Evolutionary conservation across 2,329 filamentous ascomycete species (phyloP).

Genomic region (Tolypocladium endophyticum): DNA sequence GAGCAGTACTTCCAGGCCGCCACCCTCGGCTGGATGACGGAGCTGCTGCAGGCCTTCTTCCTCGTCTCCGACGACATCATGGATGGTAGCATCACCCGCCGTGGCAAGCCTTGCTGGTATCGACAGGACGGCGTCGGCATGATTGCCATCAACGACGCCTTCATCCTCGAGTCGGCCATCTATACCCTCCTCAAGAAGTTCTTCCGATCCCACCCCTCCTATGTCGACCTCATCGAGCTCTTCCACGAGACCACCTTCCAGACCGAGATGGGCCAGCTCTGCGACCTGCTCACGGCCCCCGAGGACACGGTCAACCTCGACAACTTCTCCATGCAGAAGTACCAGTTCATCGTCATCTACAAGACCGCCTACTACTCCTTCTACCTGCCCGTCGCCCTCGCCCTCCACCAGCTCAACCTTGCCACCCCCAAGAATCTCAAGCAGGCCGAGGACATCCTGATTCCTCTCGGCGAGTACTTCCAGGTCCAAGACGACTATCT

Average conservation of each 20-base stretch:
- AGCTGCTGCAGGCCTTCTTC: slow-evolving; percentile 98
- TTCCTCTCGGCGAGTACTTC: slow-evolving; percentile 98
- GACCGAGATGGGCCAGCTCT: slow-evolving; percentile 90
- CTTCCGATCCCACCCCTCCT: slow-evolving; percentile 78
- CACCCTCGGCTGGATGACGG: slow-evolving; percentile 91
- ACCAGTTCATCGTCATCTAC: slow-evolving; percentile 97
- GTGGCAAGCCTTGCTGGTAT: slow-evolving; percentile 95
- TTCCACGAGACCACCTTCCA: slow-evolving; percentile 93
- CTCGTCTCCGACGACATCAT: slow-evolving; percentile 98
- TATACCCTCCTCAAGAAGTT: slow-evolving; percentile 88
- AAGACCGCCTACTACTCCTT: slow-evolving; percentile 99
- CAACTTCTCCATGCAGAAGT: slow-evolving; percentile 94
- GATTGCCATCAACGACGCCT: slow-evolving; percentile 96
- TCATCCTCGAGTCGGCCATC: slow-evolving; percentile 87
- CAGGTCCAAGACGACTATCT: slow-evolving; percentile 98
- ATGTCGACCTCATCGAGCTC: slow-evolving; percentile 85
- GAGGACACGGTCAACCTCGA: slow-evolving; percentile 86
- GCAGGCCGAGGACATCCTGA: slow-evolving; percentile 81
- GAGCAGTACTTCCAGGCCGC: slow-evolving; percentile 84
- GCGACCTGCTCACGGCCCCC: slow-evolving; percentile 89
- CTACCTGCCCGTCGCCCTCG: slow-evolving; percentile 91
- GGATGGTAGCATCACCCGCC: slow-evolving; percentile 90
- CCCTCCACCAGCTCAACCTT: slow-evolving; percentile 73
- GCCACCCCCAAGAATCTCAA: slow-evolving; percentile 84
- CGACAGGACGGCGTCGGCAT: slow-evolving; percentile 79